Evolutionary conservation across 768 basidiomycete species (phyloP), one percentile per base, ranked within the genome.

Genomic region (Hygrophoropsis aurantiaca): DNA sequence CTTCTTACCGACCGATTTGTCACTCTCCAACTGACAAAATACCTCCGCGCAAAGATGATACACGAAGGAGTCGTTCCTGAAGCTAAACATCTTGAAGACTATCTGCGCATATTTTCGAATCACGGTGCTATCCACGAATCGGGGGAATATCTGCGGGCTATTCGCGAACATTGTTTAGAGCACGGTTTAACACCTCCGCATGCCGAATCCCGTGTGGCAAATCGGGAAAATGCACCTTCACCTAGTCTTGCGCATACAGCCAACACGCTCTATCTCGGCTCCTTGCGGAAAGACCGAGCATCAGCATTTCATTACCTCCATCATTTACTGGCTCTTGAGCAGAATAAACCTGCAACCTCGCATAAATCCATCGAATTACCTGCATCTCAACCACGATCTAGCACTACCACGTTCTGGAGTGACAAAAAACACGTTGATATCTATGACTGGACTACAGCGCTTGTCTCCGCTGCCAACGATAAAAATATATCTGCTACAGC

Each of bases 1-100:
- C 64, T 84, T 0, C 70, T 82, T 37, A 67, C 66, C 34, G 76
- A 82, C 53, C 71, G 75, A 0, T 78, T 78, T 49, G 67, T 81
- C 30, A 75, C 76, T 0, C 58, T 77, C 1, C 73, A 78, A 38
- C 64, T 85, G 44, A 68, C 80, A 11, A 72, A 73, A 36, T 68
- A 68, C 30, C 65, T 85, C 16, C 74, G 65, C 11, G 54, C 63
- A 18, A 68, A 70, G 18, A 76, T 77, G 74, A 56, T 63, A 1
- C 64, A 60, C 18, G 68, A 76, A 36, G 67, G 68, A 3, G 47
- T 69, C 26, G 62, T 70, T 0, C 78, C 77, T 4, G 67, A 64
- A 0, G 64, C 64, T 2, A 54, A 58, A 4, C 77, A 81, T 38
- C 68, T 81, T 3, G 78, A 81, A 44, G 62, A 70, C 0, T 75